phyloP scores from a whole-genome alignment of 352 stramenopile genomes.

The Phytopythium delawarense region DNA sequence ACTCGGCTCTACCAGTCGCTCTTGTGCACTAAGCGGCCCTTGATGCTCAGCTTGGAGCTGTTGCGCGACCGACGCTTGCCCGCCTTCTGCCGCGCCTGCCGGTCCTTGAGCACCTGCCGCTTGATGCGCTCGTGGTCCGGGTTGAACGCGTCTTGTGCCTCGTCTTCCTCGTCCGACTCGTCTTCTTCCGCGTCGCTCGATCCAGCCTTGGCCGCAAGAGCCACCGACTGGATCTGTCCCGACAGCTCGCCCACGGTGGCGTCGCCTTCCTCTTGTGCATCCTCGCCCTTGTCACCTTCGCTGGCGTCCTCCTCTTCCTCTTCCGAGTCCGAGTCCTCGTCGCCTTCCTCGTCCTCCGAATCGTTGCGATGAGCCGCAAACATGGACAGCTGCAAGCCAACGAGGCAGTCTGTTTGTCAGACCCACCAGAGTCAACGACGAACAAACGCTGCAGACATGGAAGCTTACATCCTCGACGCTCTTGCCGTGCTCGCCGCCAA shows the following conservation, averaged over 20 bases:
- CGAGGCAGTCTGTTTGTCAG: slow-evolving; percentile 1
- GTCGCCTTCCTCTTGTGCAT: slow-evolving; percentile 25
- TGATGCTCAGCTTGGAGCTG: slow-evolving; percentile 80
- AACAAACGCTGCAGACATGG: background rate
- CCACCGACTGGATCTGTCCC: slow-evolving; percentile 31
- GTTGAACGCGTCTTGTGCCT: slow-evolving; percentile 36
- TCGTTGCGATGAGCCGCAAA: slow-evolving; percentile 64
- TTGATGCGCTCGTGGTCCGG: slow-evolving; percentile 77
- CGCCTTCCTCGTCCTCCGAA: slow-evolving; percentile 30
- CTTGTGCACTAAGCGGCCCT: slow-evolving; percentile 82
- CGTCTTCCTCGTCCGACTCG: slow-evolving; percentile 24
- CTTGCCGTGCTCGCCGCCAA: slow-evolving; percentile 75
- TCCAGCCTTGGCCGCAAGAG: slow-evolving; percentile 14
- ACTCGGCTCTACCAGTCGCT: slow-evolving; percentile 50
- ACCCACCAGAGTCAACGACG: background rate
- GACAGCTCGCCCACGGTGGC: slow-evolving; percentile 13
- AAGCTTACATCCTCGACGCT: slow-evolving; percentile 54
- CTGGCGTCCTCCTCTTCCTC: slow-evolving; percentile 21
- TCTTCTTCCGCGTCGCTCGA: slow-evolving; percentile 26
- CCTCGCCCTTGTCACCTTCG: slow-evolving; percentile 24
- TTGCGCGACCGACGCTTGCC: slow-evolving; percentile 73
- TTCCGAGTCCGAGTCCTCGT: slow-evolving; percentile 30
- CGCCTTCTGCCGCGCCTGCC: slow-evolving; percentile 51
- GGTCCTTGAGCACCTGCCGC: slow-evolving; percentile 72
- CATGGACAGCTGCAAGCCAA: slow-evolving; percentile 59